phyloP scores from a whole-genome alignment of 1,139 yeast species.

The Taphrina betulina region DNA sequence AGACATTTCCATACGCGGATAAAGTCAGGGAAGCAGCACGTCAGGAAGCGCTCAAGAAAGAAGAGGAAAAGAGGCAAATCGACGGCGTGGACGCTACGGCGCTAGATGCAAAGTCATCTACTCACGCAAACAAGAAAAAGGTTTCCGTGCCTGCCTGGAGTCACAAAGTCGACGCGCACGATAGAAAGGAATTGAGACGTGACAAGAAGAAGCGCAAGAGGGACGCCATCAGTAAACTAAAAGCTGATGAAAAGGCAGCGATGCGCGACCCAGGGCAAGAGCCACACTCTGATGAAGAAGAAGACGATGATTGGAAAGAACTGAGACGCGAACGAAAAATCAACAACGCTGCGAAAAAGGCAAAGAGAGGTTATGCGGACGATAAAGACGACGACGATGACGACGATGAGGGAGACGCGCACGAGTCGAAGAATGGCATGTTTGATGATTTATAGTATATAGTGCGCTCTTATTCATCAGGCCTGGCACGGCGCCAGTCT shows the following conservation, averaged over 20 bases:
- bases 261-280: neutral
- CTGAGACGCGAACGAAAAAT: constrained; percentile 64
- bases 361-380: constrained; percentile 45
- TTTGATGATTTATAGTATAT: neutral
- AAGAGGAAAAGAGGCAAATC: neutral
- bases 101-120: neutral
- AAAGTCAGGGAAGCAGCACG: constrained; percentile 33
- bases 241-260: neutral
- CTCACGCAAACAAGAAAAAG: constrained; percentile 45
- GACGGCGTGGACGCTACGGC: neutral
- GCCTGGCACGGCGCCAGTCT: too few relatives aligned
- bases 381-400: constrained; percentile 70
- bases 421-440: constrained; percentile 43
- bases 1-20: constrained; percentile 32
- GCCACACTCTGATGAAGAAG: constrained; percentile 50
- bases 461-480: neutral
- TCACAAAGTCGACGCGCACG: constrained; percentile 51
- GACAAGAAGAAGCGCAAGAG: constrained; percentile 60
- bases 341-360: constrained; percentile 37
- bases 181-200: constrained; percentile 52
- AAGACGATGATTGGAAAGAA: constrained; percentile 83
- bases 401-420: constrained; percentile 3
- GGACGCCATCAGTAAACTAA: constrained; percentile 48
- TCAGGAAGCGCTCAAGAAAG: constrained; percentile 28
- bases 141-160: constrained; percentile 77